phyloP scores from a whole-genome alignment of 1,139 yeast species.

The Pichia sp. region DNA sequence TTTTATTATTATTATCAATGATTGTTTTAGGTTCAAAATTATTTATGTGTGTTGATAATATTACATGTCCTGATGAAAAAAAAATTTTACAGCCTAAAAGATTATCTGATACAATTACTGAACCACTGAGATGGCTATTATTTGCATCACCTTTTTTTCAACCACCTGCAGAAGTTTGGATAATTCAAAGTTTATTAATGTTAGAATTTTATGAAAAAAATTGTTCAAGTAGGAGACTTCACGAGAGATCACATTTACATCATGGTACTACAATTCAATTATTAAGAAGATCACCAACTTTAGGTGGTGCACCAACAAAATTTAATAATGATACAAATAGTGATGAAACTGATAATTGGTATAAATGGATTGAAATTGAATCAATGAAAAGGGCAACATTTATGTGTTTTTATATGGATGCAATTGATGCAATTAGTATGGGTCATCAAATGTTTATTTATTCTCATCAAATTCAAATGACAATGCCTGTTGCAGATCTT shows the following conservation, averaged over 20 bases:
- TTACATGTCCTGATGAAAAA: constrained; percentile 20
- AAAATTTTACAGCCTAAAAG: constrained; percentile 21
- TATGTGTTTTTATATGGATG: constrained; percentile 74
- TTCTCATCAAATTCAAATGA: constrained; percentile 66
- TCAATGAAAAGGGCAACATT: constrained; percentile 71
- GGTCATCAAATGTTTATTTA: constrained; percentile 68
- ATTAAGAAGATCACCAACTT: constrained; percentile 46
- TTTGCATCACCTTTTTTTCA: constrained; percentile 46
- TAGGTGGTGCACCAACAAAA: constrained; percentile 48
- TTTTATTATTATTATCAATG: constrained; percentile 41
- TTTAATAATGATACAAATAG: constrained; percentile 10
- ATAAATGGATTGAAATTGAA: constrained; percentile 57
- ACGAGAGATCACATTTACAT: constrained; percentile 53
- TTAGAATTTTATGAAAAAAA: constrained; percentile 47
- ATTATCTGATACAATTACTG: constrained; percentile 35
- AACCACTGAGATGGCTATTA: constrained; percentile 42
- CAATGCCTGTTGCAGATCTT: constrained; percentile 73
- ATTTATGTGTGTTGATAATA: constrained; percentile 26
- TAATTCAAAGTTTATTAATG: constrained; percentile 45
- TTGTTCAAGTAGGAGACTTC: constrained; percentile 40
- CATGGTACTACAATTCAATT: constrained; percentile 55
- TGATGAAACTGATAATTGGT: constrained; percentile 28
- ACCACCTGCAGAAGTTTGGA: constrained; percentile 47
- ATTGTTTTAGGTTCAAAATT: constrained; percentile 37
- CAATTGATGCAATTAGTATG: constrained; percentile 71